phyloP scores from a whole-genome alignment of 176 grass and related monocot genomes.

The Echinochloa phyllopogon region DNA sequence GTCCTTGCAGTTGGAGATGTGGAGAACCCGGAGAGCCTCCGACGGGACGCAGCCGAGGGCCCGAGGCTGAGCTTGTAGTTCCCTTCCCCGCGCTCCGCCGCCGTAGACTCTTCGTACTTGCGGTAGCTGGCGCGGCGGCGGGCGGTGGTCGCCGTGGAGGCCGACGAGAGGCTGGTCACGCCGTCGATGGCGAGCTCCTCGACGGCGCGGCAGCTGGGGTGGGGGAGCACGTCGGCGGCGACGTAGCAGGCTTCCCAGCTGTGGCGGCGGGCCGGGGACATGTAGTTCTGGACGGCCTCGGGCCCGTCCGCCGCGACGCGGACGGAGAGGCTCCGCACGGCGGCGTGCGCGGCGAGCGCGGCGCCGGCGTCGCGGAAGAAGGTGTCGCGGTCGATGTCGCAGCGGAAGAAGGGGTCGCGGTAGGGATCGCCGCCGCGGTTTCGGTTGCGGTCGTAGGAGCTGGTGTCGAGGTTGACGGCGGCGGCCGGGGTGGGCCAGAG shows the following conservation, averaged over 20 bases:
- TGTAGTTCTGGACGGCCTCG: too few relatives aligned
- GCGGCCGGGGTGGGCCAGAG: neutral
- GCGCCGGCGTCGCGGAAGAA: slow-evolving; percentile 3
- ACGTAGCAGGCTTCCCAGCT: too few relatives aligned
- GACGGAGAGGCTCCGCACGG: too few relatives aligned
- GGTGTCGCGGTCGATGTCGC: neutral
- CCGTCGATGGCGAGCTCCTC: neutral
- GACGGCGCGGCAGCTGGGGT: neutral
- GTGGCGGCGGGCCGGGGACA: too few relatives aligned
- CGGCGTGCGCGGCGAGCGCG: too few relatives aligned
- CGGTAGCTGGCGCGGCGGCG: too few relatives aligned
- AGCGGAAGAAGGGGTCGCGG: neutral
- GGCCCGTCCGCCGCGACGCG: too few relatives aligned
- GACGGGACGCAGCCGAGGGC: neutral
- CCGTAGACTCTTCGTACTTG: neutral
- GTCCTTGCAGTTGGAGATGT: neutral
- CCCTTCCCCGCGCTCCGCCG: accelerated
- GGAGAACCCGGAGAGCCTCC: neutral
- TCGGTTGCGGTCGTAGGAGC: neutral
- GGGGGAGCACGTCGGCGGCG: too few relatives aligned
- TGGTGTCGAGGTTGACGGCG: neutral
- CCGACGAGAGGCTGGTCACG: neutral
- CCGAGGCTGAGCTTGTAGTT: neutral
- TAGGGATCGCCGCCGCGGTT: too few relatives aligned
- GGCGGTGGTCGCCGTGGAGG: too few relatives aligned